Base-by-base conservation (phyloP, 495 filamentous ascomycete species). In the Penicillium chermesinum region DNA sequence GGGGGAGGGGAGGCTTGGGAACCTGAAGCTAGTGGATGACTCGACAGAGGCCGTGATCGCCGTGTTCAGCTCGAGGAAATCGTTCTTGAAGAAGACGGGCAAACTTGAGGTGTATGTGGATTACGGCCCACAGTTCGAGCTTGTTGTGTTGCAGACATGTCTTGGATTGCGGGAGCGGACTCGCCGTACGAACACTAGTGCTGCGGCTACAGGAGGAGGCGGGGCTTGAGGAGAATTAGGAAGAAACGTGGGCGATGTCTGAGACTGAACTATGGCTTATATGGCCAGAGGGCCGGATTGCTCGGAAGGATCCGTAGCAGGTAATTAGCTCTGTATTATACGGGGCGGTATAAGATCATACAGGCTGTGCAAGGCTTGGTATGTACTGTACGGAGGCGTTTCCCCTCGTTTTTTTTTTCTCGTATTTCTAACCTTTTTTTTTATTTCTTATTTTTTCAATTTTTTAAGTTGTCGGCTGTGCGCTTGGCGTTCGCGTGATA, bases 1-100 rank as follows among this genome's bases (percentile, higher is more conserved):
- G 12, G 63, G 58, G 3, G 42, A 30, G 10, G 25, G 25, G 25
- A 4, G 10, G 5, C 10, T 30, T 45, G 6, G 55, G 39, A 70
- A 72, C 39, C 46, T 30, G 6, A 37, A 46, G 17, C 33, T 46
- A 1, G 33, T 38, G 5, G 54, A 69, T 16, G 63, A 67, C 32
- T 2, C 33, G 6, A 38, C 12, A 2, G 3, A 15, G 9, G 38
- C 49, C 12, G 37, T 67, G 9, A 42, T 69, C 3, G 68, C 66
- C 0, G 53, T 69, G 8, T 70, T 67, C 20, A 60, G 45, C 5
- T 46, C 55, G 1, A 58, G 55, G 41, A 47, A 41, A 1, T 32
- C 36, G 3, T 51, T 57, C 38, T 43, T 54, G 0, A 49, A 38
- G 20, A 47, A 41, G 14, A 39, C 34, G 5, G 59, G 59, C 16